Percentiles rank a stretch among this genome's conserved stretches.
phyloP scores from a whole-genome alignment of 2,329 filamentous ascomycete genomes.

The Colletotrichum sp. region DNA sequence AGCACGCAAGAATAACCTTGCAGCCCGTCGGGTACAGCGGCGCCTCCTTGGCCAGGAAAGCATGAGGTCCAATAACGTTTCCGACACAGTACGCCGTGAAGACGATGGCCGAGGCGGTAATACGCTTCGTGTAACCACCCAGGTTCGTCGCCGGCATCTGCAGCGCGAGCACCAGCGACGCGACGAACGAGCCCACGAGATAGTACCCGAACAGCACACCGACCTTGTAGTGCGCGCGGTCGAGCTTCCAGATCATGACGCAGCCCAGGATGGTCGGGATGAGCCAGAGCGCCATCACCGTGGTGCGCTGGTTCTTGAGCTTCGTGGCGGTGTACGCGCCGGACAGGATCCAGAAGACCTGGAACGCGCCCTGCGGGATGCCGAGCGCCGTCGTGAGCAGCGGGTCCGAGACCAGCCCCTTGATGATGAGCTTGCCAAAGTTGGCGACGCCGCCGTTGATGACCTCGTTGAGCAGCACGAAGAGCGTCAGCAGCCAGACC shows the following conservation, averaged over 20 bases:
- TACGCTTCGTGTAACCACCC: conserved; percentile 51
- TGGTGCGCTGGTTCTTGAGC: conserved; percentile 54
- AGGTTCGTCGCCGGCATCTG: conserved; percentile 55
- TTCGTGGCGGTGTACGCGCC: conserved; percentile 56
- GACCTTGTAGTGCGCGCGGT: conserved; percentile 38
- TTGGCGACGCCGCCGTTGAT: conserved; percentile 55
- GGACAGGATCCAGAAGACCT: conserved; percentile 56
- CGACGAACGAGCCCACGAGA: conserved; percentile 51
- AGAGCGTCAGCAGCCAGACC: conserved; percentile 62
- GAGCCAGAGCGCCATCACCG: conserved; percentile 56
- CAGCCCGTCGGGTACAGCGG: conserved; percentile 56
- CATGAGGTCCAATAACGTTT: conserved; percentile 52
- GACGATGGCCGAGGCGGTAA: conserved; percentile 48
- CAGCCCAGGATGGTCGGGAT: conserved; percentile 55
- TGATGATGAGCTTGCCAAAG: conserved; percentile 31
- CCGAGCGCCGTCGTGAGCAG: conserved; percentile 53
- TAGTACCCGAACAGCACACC: conserved; percentile 58
- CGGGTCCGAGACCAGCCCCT: conserved; percentile 32
- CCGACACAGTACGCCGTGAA: conserved; percentile 49
- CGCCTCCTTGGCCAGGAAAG: conserved; percentile 47
- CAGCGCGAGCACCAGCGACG: conserved; percentile 55
- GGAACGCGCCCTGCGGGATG: conserved; percentile 59
- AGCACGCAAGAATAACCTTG: conserved; percentile 52
- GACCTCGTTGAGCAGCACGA: conserved; percentile 43
- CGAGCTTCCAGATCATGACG: conserved; percentile 54